Base-by-base conservation (phyloP, 257 asterid species). In the Gentiana straminea region DNA sequence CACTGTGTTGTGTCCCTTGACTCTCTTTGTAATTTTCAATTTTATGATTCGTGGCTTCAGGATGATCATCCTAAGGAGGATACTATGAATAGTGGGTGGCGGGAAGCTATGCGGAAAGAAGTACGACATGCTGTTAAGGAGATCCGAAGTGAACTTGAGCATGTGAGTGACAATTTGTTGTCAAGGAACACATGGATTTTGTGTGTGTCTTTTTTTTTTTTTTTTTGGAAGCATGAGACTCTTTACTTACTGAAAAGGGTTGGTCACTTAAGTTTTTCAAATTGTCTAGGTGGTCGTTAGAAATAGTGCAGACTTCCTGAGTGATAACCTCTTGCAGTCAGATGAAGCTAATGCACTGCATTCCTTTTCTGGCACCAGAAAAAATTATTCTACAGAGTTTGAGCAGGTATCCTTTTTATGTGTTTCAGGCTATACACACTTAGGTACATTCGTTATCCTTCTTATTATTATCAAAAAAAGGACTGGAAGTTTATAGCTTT, bases 81-180 rank as follows among this genome's bases (percentile, higher is more conserved):
- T 74, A 76, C 52, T 68, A 68, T 55, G 33, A 71, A 75, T 61
- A 79, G 70, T 67, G 91, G 78, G 59, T 62, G 88, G 12, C 79
- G 81, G 70, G 95, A 76, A 75, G 91, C 70, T 67, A 88, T 83
- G 89, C 52, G 78, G 51, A 85, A 88, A 70, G 94, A 87, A 70
- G 80, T 91, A 61, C 73, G 89, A 75, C 70, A 77, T 75, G 96
- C 98, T 59, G 95, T 81, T 71, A 78, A 85, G 57, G 93, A 88
- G 72, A 81, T 87, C 58, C 77, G 79, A 77, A 75, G 80, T 32
- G 95, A 85, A 69, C 77, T 88, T 71, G 82, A 85, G 71, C 94
- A 87, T 45, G 98, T 85, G 54, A 49, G 76, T 70, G 13, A 8
- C 44, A 57, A n/a, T 57, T 46, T 33, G 15, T 54, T 59, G 3